phyloP scores from a whole-genome alignment of 371 early-diverging fungal genomes.

The Dipsacomyces acuminosporus region DNA sequence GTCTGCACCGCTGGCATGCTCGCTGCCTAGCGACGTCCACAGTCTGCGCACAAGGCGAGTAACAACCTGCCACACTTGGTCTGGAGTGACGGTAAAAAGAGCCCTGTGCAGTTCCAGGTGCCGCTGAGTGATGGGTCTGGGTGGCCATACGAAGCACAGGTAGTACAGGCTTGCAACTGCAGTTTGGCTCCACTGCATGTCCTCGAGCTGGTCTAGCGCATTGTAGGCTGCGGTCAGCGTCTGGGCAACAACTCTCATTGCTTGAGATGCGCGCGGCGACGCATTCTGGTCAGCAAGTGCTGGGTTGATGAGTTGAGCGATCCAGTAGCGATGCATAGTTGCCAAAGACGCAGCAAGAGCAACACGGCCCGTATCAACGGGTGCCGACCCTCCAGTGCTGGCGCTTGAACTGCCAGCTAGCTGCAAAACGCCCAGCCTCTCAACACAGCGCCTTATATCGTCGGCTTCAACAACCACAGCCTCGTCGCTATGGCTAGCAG shows the following conservation, averaged over 20 bases:
- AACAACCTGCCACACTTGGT: constrained; percentile 26
- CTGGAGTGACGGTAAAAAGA: constrained; percentile 29
- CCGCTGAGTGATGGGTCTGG: constrained; percentile 21
- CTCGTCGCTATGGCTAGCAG: constrained; percentile 7
- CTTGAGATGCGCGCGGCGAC: constrained; percentile 21
- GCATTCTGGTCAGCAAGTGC: constrained; percentile 20
- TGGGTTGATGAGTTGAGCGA: constrained; percentile 17
- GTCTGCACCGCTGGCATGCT: neutral
- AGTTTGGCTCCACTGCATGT: constrained; percentile 6
- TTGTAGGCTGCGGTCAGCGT: constrained; percentile 10
- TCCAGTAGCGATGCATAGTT: constrained; percentile 33
- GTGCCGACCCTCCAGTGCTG: neutral
- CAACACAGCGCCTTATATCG: constrained; percentile 30
- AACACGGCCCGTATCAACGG: constrained; percentile 4
- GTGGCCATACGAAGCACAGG: constrained; percentile 39
- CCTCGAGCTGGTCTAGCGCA: constrained; percentile 3
- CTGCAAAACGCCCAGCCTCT: constrained; percentile 23
- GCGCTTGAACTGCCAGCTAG: neutral
- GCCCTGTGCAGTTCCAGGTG: constrained; percentile 22
- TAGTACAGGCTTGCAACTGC: constrained; percentile 23
- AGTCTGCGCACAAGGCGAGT: constrained; percentile 19
- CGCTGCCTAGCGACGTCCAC: neutral
- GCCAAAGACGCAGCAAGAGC: constrained; percentile 23
- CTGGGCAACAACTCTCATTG: constrained; percentile 16
- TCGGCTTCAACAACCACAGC: constrained; percentile 14